Base-by-base conservation (phyloP, 2,329 filamentous ascomycete species). In the Trichophyton benhamiae region DNA sequence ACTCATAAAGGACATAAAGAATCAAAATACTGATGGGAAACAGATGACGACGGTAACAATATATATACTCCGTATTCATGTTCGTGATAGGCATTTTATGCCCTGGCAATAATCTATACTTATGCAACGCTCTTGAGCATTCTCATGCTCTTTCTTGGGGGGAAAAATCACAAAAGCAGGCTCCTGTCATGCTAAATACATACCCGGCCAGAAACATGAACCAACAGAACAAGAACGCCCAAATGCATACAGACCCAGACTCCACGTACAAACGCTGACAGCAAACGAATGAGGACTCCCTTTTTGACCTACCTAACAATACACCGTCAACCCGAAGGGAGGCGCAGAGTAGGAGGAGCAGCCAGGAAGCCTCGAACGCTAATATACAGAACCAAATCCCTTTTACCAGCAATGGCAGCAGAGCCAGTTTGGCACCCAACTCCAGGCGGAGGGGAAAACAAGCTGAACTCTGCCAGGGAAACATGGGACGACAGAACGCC, bases 301-400 rank as follows among this genome's bases (percentile, higher is more conserved):
- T 36, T 36, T 55, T 36, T 36, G 27, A 55, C 52, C 52, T 33
- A 36, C 52, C 30, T 36, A 8, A 22, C 17, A 13, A 48, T 15
- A 13, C 41, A 59, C 58, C 58, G 3, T 42, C 4, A 59, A 20
- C 58, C 42, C 41, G 41, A 59, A 49, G 41, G 58, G 11, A 30
- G 44, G 44, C 27, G 4, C 42, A 46, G 20, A 13, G 22, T 17
- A 20, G 44, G 27, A 36, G 36, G 57, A 58, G 42, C 25, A 46
- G 22, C 9, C 41, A 22, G 41, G 42, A 20, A 49, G 58, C 41
- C 52, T 55, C 52, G 22, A 59, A 36, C 58, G 44, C 20, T 44
- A 48, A 38, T 30, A 27, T 48, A 59, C 58, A 52, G 44, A 48
- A 59, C 55, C 55, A 58, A 58, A 58, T 44, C 55, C 55, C 55